Conservation (phyloP, 169 alveolate genomes). For the Cryptosporidium canis region DNA sequence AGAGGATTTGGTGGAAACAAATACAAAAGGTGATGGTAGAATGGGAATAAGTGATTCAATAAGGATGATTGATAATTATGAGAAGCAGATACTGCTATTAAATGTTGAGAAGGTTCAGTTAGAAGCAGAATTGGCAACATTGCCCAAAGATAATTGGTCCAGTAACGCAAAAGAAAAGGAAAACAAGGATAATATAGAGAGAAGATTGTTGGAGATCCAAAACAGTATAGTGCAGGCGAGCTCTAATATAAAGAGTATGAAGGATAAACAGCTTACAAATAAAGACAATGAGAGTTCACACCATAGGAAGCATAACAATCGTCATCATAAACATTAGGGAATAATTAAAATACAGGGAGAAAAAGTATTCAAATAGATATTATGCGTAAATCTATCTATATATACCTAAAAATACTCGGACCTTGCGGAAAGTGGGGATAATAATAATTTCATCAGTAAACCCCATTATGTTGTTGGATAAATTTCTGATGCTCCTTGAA, state of each 20-base stretch:
- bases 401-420: no score
- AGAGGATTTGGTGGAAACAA: not conserved
- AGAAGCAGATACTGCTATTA: slow-evolving; percentile 48
- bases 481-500: not conserved
- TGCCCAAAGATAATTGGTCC: slow-evolving; percentile 54
- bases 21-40: not conserved
- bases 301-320: not conserved
- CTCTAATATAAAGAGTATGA: not conserved
- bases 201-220: slow-evolving; percentile 35
- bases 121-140: slow-evolving; percentile 35
- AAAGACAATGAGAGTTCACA: not conserved
- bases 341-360: no score
- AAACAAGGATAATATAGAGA: slow-evolving; percentile 26
- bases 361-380: no score
- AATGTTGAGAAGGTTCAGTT: slow-evolving; percentile 61
- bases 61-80: slow-evolving; percentile 45
- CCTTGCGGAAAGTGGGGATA: not conserved
- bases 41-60: not conserved
- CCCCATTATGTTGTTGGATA: not conserved
- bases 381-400: no score
- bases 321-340: not conserved
- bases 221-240: slow-evolving; percentile 31
- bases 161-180: slow-evolving; percentile 39
- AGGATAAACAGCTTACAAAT: not conserved
- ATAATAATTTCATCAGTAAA: not conserved